Base-by-base conservation (phyloP, 495 filamentous ascomycete species). In the Trichocladium antarcticum region DNA sequence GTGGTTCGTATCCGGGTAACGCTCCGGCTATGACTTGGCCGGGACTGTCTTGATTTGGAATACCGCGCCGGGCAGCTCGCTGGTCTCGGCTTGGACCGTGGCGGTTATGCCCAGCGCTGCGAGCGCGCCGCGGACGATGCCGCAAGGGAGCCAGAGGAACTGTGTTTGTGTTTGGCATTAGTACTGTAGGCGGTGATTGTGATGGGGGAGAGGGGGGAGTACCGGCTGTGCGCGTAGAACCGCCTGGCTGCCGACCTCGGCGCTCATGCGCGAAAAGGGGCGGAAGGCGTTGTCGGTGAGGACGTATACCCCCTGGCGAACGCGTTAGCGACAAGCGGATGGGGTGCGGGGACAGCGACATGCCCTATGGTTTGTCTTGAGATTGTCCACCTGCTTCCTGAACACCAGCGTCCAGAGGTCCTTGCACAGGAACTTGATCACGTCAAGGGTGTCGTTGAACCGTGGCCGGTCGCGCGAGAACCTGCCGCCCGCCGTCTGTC, bases 371-470 rank as follows among this genome's bases (percentile, higher is more conserved):
- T 98, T 98, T 12, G 92, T 98, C 72, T 97, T 98, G 36, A 98
- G 72, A 69, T 97, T 97, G 64, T 98, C 92, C 57, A 97, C 82
- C 67, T 96, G 92, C 68, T 98, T 98, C 64, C 87, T 74, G 67
- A 95, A 98, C 28, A 96, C 76, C 35, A 95, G 74, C 41, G 79
- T 86, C 92, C 92, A 98, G 37, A 98, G 68, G 62, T 98, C 93
- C 66, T 97, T 98, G 75, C 92, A 98, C 29, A 97, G 75, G 61
- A 97, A 97, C 66, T 98, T 98, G 61, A 98, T 97, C 22, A 86
- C 82, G 58, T 92, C 87, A 17, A 94, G 75, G 28, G 86, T 87
- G 65, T 92, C 85, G 21, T 77, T 81, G 66, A 94, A 92, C 37
- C 88, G 82, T 36, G 92, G 86, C 37, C 87, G 74, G 64, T 95